phyloP scores from a whole-genome alignment of 2,329 filamentous ascomycete genomes.

The Cladosporium sphaerospermum region DNA sequence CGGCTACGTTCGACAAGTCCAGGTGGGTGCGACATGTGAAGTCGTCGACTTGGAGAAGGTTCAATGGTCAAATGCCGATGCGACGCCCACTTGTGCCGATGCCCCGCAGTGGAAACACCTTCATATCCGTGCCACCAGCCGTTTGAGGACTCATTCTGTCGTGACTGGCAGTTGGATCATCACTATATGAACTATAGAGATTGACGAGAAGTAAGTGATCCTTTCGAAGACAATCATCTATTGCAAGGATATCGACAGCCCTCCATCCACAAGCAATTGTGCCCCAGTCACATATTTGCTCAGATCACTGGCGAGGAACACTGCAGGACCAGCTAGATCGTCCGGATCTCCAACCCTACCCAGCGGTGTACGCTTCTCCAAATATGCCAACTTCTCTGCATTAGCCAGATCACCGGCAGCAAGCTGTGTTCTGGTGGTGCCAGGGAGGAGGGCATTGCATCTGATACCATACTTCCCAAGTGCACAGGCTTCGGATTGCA shows the following conservation, averaged over 20 bases:
- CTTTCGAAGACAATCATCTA: constrained; percentile 31
- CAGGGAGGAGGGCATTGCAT: constrained; percentile 78
- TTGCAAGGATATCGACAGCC: constrained; percentile 85
- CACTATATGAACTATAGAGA: too few relatives aligned
- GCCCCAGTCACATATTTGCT: constrained; percentile 77
- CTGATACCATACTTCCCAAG: constrained; percentile 68
- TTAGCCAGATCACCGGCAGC: constrained; percentile 75
- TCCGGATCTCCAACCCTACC: constrained; percentile 62
- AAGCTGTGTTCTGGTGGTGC: constrained; percentile 75
- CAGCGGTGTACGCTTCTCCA: constrained; percentile 74
- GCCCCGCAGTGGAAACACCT: too few relatives aligned
- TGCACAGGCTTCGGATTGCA: constrained; percentile 77
- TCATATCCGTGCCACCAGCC: too few relatives aligned
- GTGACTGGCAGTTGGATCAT: too few relatives aligned
- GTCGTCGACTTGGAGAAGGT: too few relatives aligned
- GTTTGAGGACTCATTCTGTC: too few relatives aligned
- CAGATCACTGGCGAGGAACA: constrained; percentile 75
- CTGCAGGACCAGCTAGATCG: constrained; percentile 78
- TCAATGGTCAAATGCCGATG: too few relatives aligned
- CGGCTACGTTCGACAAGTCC: too few relatives aligned
- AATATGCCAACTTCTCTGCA: constrained; percentile 65
- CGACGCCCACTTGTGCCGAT: too few relatives aligned
- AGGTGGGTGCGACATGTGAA: too few relatives aligned
- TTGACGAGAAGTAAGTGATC: too few relatives aligned
- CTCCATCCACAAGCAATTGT: constrained; percentile 80